Percentiles rank a stretch among this genome's conserved stretches.
phyloP scores from a whole-genome alignment of 371 early-diverging fungal genomes.

The Fennellomyces sp. region DNA sequence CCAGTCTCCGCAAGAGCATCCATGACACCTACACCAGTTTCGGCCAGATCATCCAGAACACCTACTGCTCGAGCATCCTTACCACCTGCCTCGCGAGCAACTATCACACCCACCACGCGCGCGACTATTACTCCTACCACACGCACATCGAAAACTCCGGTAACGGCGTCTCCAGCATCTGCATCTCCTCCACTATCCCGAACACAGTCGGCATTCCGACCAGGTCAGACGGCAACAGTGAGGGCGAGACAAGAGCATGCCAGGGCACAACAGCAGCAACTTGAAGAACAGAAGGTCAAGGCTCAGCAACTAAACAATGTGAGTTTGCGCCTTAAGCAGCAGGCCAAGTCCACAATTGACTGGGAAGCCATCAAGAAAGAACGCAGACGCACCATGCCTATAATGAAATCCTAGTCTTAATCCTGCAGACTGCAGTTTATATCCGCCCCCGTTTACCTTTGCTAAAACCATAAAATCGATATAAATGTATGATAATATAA shows the following conservation, averaged over 20 bases:
- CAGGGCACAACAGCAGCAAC: conserved; percentile 24
- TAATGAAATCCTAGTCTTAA: conserved; percentile 1
- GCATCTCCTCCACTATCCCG: conserved; percentile 14
- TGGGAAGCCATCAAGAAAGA: conserved; percentile 40
- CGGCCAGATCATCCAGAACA: neutral
- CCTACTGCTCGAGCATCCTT: neutral
- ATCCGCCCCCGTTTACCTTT: too few relatives aligned
- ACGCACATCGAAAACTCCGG: neutral
- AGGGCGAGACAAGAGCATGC: conserved; percentile 49
- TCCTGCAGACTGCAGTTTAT: too few relatives aligned
- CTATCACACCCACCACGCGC: neutral
- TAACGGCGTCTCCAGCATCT: conserved; percentile 6
- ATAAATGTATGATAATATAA: too few relatives aligned
- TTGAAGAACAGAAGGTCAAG: conserved; percentile 33
- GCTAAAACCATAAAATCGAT: too few relatives aligned
- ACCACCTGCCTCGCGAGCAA: neutral
- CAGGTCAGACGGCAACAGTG: conserved; percentile 41
- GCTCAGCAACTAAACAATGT: conserved; percentile 16
- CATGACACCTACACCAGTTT: neutral
- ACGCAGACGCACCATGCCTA: conserved; percentile 35
- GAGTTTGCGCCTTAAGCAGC: conserved; percentile 28
- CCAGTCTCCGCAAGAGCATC: neutral
- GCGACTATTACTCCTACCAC: neutral
- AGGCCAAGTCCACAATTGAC: conserved; percentile 34
- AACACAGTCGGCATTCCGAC: conserved; percentile 20